Evolutionary conservation across 805 yeast genomes (phyloP), one percentile per base, ranked within the genome.

Genomic region (Ogataea degrootiae): DNA sequence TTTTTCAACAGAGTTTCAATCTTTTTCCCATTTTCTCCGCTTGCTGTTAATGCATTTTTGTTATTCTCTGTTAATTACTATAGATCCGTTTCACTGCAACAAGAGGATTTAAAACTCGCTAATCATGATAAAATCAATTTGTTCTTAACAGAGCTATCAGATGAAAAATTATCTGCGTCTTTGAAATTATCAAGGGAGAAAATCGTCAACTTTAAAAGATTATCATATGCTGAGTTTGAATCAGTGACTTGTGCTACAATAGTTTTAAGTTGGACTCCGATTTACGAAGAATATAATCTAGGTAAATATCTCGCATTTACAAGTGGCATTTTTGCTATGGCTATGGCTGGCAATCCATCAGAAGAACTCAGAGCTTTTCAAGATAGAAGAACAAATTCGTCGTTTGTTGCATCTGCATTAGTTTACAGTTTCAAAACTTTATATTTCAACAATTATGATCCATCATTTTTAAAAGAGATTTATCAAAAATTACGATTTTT

Each of bases 251-350:
- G 49, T 23, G 40, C 47, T 12, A 53, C 57, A 15, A 37, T 50
- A 14, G 36, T 46, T 12, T 19, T 56, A 33, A 46, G 43, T 23
- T 50, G 49, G 45, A 37, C 46, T 6, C 46, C 50, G 9, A 39
- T 45, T 33, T 56, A 54, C 40, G 49, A 50, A 23, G 50, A 44
- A 11, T 34, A 35, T 22, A 51, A 51, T 15, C 37, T 51, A 3
- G 42, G 34, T 33, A 38, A 39, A 29, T 46, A 46, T 16, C 43
- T 43, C n/a, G 41, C 48, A 4, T 51, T 56, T 31, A 43, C 55
- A 6, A 45, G 49, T 8, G 61, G 61, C 1, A 33, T 54, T 12
- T 54, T 49, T 50, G 61, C 60, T 3, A 41, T 58, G 15, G 53
- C 56, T 2, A 29, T 49, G 15, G 47, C 46, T 19, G 56, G 53